Evolutionary conservation across 129 eudicot genomes (phyloP), one percentile per base, ranked within the genome.

Genomic region (Pittosporum tobira): DNA sequence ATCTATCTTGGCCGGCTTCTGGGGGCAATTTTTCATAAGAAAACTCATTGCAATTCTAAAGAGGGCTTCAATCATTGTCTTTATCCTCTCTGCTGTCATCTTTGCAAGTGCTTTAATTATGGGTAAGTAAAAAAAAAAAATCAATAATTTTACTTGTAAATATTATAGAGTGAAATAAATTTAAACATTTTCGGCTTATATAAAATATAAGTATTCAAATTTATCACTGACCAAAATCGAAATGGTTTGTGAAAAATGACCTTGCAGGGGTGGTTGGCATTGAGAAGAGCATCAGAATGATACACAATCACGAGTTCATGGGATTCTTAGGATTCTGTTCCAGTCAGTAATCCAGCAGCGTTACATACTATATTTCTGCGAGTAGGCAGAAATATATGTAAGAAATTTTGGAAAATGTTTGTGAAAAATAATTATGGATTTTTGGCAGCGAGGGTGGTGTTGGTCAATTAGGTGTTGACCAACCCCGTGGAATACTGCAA

Each of bases 1-100:
- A 56, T 86, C 96, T 2, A 42, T 91, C 19, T 38, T 77, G 69
- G 98, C 96, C 20, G 96, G 98, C 16, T 86, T 91, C 50, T 86
- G 98, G 96, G 96, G 96, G 18, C 94, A 86, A 61, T 87, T 67
- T 45, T 64, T 76, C 48, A 57, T 91, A 21, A 66, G 98, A 73
- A 91, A 85, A 70, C 72, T 91, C 1, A 48, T 91, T 44, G 75
- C 94, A 5, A 65, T 91, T 22, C 61, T 91, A 18, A 70, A 30
- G 49, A 74, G 96, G 66, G 90, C 87, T 64, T 91, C 98, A 24
- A n/a, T 91, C 66, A 87, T 91, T 19, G 87, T 91, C 51, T 91
- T 91, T 52, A 79, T 86, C 66, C 90, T 91, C 66, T 86, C 94
- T 14, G 96, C 78, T 40, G 98, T 91, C 73, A 91, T 91, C 44